Evolutionary conservation across 495 filamentous ascomycete species (phyloP), one percentile per base, ranked within the genome.

Genomic region (Trichoderma orchidacearum): DNA sequence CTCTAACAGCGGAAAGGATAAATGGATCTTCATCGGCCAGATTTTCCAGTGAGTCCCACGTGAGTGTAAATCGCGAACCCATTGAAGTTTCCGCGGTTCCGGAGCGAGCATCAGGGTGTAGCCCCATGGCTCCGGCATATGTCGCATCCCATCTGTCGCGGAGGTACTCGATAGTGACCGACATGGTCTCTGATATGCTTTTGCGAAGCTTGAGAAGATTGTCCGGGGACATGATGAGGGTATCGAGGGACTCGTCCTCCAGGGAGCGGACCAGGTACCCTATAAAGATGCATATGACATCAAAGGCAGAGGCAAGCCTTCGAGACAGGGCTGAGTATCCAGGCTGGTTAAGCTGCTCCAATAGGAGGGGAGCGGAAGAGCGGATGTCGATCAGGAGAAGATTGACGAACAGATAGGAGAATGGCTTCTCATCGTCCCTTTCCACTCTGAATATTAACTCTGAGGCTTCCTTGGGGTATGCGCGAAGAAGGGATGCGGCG

Each of bases 61-160:
- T 67, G 6, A 84, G 63, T 0, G 71, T 67, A 15, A 72, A 61
- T 31, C 63, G 72, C 0, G 68, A 64, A 15, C 63, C 68, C 36
- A 60, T 58, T 12, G 60, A 58, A 15, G 72, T 66, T 18, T 64
- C 58, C 3, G 65, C 62, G 0, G 62, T 62, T 17, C 63, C 58
- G 8, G 61, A 53, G 17, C 71, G 73, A 12, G 73, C 70, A 25
- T 76, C 69, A 1, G 74, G 71, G 57, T 80, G 75, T 35, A 82
- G 63, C 11, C 79, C 80, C 53, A 75, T 68, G 2, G 75, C 78
- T 15, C 79, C 80, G 0, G 76, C 74, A 15, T 75, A 67, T 9
- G 74, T 73, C 1, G 75, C 76, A 60, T 86, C 83, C 76, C 77
- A 85, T 17, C 83, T 68, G 59, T 87, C 84, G 28, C 82, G 76